A percentile compares a stretch with the other conserved stretches of the same genome.
Evolutionary conservation across 192 early-diverging fungal genomes (phyloP).

Genomic region (Linnemannia zychae): DNA sequence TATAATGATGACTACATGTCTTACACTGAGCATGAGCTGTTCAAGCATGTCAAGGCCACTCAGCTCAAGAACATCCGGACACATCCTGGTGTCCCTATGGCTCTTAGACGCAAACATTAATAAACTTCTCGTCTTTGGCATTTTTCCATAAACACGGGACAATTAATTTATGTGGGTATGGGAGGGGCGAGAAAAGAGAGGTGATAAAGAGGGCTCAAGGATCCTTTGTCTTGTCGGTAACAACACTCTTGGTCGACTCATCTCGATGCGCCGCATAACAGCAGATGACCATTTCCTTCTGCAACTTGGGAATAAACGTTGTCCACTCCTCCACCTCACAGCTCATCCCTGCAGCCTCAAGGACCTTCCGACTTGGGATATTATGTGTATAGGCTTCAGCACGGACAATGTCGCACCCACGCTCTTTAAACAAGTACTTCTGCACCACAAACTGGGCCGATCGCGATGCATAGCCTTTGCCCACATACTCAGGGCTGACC

Average conservation of each 20-base stretch:
- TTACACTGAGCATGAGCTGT: conserved; percentile 50
- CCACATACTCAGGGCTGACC: conserved; percentile 33
- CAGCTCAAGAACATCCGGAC: conserved; percentile 48
- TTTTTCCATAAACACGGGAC: neutral
- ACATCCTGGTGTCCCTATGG: neutral
- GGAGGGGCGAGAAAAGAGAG: neutral
- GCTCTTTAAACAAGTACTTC: conserved; percentile 32
- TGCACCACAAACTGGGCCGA: conserved; percentile 21
- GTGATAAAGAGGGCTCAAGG: neutral
- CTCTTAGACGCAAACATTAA: conserved; percentile 7
- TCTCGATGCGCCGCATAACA: conserved; percentile 29
- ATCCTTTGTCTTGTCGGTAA: neutral
- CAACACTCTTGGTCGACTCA: conserved; percentile 5
- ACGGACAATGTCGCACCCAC: conserved; percentile 31
- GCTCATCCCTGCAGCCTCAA: conserved; percentile 22
- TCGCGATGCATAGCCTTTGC: conserved; percentile 26
- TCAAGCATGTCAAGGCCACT: conserved; percentile 34
- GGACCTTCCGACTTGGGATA: conserved; percentile 14
- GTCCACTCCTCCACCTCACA: conserved; percentile 24
- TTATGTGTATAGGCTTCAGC: conserved; percentile 21
- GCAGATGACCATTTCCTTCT: conserved; percentile 14
- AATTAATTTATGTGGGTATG: neutral
- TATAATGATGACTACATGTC: conserved; percentile 5
- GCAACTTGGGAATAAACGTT: conserved; percentile 27
- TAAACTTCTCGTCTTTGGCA: neutral